Percentiles rank a stretch among this genome's conserved stretches.
These are phyloP conservation scores for Zancudomyces culisetae DNA, from an alignment of 371 early-diverging fungal genomes.

Conservation along the genomic window DNA sequence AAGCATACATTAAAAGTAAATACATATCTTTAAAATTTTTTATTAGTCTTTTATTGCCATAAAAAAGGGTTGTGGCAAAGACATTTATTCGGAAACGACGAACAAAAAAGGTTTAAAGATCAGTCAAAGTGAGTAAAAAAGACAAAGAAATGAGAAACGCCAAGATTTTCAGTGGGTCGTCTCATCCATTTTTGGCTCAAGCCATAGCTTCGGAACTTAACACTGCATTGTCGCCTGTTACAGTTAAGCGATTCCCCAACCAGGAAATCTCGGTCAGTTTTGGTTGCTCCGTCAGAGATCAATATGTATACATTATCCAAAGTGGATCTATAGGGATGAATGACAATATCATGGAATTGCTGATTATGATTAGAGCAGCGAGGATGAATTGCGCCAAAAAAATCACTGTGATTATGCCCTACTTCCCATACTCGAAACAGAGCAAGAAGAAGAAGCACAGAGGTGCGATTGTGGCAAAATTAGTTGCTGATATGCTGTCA, in stretches of 20 bases:
- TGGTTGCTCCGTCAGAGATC: constrained; percentile 80
- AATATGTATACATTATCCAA: constrained; percentile 94
- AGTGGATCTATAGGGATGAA: constrained; percentile 75
- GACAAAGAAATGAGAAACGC: constrained; percentile 49
- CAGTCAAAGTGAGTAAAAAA: too few species aligned
- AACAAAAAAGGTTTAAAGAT: too few species aligned
- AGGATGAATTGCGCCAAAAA: constrained; percentile 74
- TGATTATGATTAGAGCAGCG: constrained; percentile 91
- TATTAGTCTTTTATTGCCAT: too few species aligned
- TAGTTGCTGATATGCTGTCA: constrained; percentile 85
- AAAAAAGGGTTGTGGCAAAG: too few species aligned
- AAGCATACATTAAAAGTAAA: too few species aligned
- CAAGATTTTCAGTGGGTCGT: constrained; percentile 82
- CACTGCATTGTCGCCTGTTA: constrained; percentile 50
- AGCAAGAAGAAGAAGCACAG: constrained; percentile 89
- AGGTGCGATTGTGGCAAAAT: constrained; percentile 85
- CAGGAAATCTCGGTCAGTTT: constrained; percentile 53
- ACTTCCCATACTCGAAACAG: constrained; percentile 93
- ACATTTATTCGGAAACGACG: too few species aligned
- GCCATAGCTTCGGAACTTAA: constrained; percentile 65
- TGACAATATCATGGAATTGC: constrained; percentile 88
- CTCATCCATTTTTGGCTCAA: constrained; percentile 75
- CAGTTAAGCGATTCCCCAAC: constrained; percentile 54
- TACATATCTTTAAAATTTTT: too few species aligned
- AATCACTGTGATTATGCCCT: constrained; percentile 79